Conservation (phyloP, 345 rosid genomes). For the Hypericum androsaemum region DNA sequence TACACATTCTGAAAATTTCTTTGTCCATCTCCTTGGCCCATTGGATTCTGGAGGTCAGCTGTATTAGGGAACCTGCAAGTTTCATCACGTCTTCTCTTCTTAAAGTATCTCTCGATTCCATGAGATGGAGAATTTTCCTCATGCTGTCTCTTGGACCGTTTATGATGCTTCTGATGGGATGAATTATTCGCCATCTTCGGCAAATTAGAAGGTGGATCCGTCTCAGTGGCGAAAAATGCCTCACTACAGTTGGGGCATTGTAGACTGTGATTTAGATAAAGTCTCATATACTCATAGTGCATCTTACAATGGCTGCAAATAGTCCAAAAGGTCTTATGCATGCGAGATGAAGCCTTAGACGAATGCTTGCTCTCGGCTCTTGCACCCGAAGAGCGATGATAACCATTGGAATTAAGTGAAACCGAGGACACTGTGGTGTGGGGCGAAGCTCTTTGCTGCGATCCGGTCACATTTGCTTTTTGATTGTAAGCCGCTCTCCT, state of each 20-base stretch:
- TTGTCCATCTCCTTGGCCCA: constrained; percentile 20
- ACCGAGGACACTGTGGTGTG: constrained; percentile 29
- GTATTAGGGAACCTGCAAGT: constrained; percentile 14
- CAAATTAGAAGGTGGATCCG: constrained; percentile 51
- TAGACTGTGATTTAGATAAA: constrained; percentile 67
- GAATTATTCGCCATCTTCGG: constrained; percentile 29
- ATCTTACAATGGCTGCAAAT: constrained; percentile 61
- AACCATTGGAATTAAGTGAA: constrained; percentile 36
- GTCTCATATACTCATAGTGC: constrained; percentile 66
- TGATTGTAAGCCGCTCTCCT: constrained; percentile 58
- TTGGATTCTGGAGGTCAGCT: constrained; percentile 25
- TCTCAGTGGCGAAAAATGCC: constrained; percentile 68
- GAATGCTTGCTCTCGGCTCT: constrained; percentile 23
- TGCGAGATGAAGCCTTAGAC: constrained; percentile 21
- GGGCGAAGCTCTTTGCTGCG: constrained; percentile 20
- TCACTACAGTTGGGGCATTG: constrained; percentile 64
- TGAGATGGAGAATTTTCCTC: constrained; percentile 25
- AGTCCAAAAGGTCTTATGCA: constrained; percentile 77
- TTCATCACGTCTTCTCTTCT: constrained; percentile 41
- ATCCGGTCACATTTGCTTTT: constrained; percentile 33
- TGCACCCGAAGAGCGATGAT: constrained; percentile 23
- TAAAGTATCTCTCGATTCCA: constrained; percentile 27
- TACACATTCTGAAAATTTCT: constrained; percentile 17
- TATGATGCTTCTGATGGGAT: constrained; percentile 36
- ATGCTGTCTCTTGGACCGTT: constrained; percentile 29